These are phyloP conservation scores for Fraxinus dipetala DNA, from an alignment of 305 asterid species.

Conservation along the genomic window DNA sequence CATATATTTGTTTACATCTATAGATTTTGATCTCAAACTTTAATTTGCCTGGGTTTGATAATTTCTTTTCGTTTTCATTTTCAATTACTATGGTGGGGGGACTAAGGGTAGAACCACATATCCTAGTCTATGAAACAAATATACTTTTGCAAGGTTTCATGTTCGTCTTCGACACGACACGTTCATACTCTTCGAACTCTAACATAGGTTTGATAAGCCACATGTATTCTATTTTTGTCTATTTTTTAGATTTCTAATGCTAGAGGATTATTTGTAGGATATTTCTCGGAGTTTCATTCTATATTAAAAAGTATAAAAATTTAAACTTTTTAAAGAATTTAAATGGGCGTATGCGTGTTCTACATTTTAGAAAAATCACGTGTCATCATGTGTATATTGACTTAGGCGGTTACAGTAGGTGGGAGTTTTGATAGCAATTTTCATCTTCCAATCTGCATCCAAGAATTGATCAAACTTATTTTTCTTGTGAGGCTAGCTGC, in stretches of 20 bases:
- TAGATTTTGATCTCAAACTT: not conserved
- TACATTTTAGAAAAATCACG: not conserved
- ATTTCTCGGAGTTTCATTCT: too few relatives aligned
- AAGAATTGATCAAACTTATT: slow-evolving; percentile 38
- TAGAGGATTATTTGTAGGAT: too few relatives aligned
- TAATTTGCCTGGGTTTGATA: not conserved
- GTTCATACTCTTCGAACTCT: not conserved
- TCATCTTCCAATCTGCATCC: slow-evolving; percentile 80
- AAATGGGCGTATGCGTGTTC: not conserved
- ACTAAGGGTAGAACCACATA: not conserved
- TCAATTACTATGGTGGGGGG: too few relatives aligned
- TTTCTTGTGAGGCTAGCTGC: not conserved
- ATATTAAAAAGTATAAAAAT: too few relatives aligned
- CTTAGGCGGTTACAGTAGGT: slow-evolving; percentile 26
- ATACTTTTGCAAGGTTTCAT: not conserved
- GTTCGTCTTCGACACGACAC: not conserved
- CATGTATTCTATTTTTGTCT: not conserved
- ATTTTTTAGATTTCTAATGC: too few relatives aligned
- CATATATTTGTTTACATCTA: not conserved
- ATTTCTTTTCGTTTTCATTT: not conserved
- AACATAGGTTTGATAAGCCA: too few relatives aligned
- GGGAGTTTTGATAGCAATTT: slow-evolving; percentile 63
- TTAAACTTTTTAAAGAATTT: too few relatives aligned
- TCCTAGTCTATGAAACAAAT: not conserved
- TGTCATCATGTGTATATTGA: not conserved